Percentiles rank a stretch among this genome's conserved stretches.
phyloP scores from a whole-genome alignment of 1,139 yeast species.

The Magnusiomyces suaveolens region DNA sequence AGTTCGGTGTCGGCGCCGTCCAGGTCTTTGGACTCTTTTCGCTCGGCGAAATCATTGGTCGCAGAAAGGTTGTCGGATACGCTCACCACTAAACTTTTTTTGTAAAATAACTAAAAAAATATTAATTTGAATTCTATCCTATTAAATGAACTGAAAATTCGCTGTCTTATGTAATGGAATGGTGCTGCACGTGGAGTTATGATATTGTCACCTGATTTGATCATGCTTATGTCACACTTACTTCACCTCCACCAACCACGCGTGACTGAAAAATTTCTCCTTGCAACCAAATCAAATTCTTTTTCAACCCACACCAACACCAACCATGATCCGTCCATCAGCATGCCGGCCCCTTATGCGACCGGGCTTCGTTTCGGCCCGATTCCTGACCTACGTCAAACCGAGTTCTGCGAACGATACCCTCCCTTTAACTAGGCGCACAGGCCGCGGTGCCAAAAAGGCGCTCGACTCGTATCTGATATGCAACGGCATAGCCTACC shows the following conservation, averaged over 20 bases:
- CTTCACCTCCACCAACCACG: neutral
- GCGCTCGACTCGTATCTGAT: conserved; percentile 61
- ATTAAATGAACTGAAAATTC: no score
- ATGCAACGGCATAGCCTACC: conserved; percentile 53
- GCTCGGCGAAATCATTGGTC: conserved; percentile 92
- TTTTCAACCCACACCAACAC: neutral
- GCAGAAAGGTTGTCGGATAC: conserved; percentile 85
- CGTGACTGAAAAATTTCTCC: neutral
- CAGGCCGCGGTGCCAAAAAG: conserved; percentile 49
- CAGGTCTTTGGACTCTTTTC: conserved; percentile 89
- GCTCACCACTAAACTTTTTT: conserved; percentile 24
- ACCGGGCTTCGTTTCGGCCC: conserved; percentile 6
- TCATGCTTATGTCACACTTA: no score
- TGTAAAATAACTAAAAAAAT: no score
- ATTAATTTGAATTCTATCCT: no score
- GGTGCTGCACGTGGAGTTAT: no score
- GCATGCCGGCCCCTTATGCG: neutral
- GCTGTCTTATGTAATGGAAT: no score
- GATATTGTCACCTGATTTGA: no score
- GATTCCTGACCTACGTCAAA: conserved; percentile 33
- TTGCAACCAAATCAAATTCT: neutral
- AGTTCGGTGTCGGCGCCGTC: conserved; percentile 66
- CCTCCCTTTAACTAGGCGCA: no score
- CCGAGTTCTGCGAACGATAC: no score
- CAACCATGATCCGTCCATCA: neutral